Evolutionary conservation across 495 filamentous ascomycete genomes (phyloP), one percentile per base, ranked within the genome.

Genomic region (Lophiostoma macrostomum): DNA sequence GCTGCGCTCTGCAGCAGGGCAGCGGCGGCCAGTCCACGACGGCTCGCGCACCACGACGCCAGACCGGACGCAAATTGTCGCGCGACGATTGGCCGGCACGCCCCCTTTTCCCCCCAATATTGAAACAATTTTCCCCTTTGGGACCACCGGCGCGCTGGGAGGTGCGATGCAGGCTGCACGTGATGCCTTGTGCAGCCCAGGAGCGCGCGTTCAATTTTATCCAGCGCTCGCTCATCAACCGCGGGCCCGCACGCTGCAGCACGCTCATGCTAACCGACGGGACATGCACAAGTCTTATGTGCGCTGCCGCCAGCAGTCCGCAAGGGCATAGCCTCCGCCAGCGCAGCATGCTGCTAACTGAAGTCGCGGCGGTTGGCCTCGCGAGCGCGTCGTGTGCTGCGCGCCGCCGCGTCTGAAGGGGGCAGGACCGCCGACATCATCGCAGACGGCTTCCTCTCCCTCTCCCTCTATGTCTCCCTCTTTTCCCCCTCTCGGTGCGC

Each of bases 41-140:
- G 35, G 28, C 44, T 8, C 32, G 13, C 23, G 18, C 18, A 41
- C 43, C 36, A 32, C 44, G 27, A 20, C 29, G n/a, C 12, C 29
- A 10, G 11, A 28, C 24, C 37, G 30, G 25, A 24, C 4, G 24
- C 6, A 39, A 42, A 37, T 16, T 20, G 28, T 38, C 11, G 16
- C n/a, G 35, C 28, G 8, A 36, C 37, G 45, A 56, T 49, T 56
- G 43, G 53, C 40, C 23, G 23, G 20, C 46, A 22, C 45, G 36
- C 25, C 37, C 44, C 37, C 36, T 50, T 50, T 45, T 48, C 43
- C 39, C 36, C 28, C n/a, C 22, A 41, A 50, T 57, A 57, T 57
- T 50, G 53, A 44, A 42, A 42, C 37, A 39, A 37, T 50, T 44
- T 42, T 42, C 38, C 12, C 39, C 4, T 35, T 16, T 19, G 14